These are phyloP conservation scores for Cadophora sp. DNA, from an alignment of 2,329 filamentous ascomycete genomes.

Conservation along the genomic window DNA sequence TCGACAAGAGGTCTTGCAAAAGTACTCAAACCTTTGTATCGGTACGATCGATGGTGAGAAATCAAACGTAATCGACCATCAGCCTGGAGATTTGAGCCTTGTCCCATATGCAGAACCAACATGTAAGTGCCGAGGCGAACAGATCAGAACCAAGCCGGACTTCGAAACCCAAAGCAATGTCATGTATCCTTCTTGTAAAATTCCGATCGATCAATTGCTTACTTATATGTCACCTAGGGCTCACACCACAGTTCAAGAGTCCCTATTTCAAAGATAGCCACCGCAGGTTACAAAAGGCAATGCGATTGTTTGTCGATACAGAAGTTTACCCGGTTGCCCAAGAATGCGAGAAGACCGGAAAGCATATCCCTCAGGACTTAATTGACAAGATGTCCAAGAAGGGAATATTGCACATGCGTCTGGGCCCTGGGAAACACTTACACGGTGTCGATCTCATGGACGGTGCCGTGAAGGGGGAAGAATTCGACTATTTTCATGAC, in stretches of 20 bases:
- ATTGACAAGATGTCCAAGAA: conserved; percentile 80
- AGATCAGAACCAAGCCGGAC: too few species aligned
- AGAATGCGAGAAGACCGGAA: conserved; percentile 76
- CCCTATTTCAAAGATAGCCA: conserved; percentile 85
- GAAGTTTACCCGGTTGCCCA: conserved; percentile 77
- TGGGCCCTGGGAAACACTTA: conserved; percentile 83
- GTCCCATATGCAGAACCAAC: conserved; percentile 87
- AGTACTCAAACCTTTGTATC: conserved; percentile 77
- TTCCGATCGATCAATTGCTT: neutral
- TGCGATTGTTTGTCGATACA: conserved; percentile 75
- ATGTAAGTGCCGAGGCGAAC: neutral
- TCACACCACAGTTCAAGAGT: conserved; percentile 76
- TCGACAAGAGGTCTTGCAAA: conserved; percentile 84
- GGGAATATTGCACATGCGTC: conserved; percentile 79
- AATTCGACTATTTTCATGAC: conserved; percentile 90
- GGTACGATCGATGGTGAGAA: conserved; percentile 79
- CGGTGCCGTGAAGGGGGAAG: conserved; percentile 75
- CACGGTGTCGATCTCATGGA: conserved; percentile 72
- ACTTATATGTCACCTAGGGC: conserved; percentile 58
- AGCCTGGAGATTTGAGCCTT: conserved; percentile 73
- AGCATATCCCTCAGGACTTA: conserved; percentile 72
- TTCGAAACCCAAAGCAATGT: neutral
- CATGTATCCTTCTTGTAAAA: neutral
- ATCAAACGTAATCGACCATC: conserved; percentile 72
- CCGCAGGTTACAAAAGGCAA: conserved; percentile 68